phyloP scores from a whole-genome alignment of 106 monocot genomes.

The Dioscorea alata region DNA sequence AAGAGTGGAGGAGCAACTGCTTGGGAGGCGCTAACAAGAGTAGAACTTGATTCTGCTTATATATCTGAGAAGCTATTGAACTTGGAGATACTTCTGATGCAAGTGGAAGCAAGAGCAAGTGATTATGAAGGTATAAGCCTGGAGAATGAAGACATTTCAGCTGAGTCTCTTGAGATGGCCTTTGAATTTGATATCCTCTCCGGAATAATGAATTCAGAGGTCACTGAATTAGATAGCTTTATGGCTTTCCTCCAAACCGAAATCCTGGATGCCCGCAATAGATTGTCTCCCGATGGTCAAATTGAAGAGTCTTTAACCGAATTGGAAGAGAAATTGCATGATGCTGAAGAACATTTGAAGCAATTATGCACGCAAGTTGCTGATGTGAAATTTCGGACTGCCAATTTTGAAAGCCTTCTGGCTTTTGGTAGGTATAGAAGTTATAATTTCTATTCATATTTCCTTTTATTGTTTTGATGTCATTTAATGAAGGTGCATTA shows the following conservation, averaged over 20 bases:
- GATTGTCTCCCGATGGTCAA: slow-evolving; percentile 1
- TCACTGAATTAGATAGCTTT: slow-evolving; percentile 60
- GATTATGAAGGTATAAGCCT: slow-evolving; percentile 36
- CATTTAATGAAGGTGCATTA: neutral
- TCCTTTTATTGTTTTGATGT: neutral
- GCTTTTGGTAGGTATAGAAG: slow-evolving; percentile 26
- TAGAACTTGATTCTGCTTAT: slow-evolving; percentile 55
- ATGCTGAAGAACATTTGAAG: slow-evolving; percentile 50
- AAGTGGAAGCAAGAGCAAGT: slow-evolving; percentile 23
- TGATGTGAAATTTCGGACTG: slow-evolving; percentile 50
- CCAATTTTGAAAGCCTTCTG: slow-evolving; percentile 42
- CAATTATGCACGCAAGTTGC: slow-evolving; percentile 41
- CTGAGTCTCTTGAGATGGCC: slow-evolving; percentile 25
- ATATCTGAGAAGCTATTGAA: slow-evolving; percentile 65
- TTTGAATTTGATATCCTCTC: slow-evolving; percentile 65
- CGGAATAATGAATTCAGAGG: slow-evolving; percentile 59
- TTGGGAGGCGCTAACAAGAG: slow-evolving; percentile 28
- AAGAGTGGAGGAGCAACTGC: slow-evolving; percentile 5
- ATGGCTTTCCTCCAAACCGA: slow-evolving; percentile 43
- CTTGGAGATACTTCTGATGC: slow-evolving; percentile 58
- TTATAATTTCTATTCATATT: slow-evolving; percentile 24
- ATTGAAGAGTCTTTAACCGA: slow-evolving; percentile 24
- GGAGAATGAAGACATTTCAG: slow-evolving; percentile 26
- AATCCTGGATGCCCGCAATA: slow-evolving; percentile 25
- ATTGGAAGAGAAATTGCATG: slow-evolving; percentile 34